Base-by-base conservation (phyloP, 73 alveolate species). In the Durusdinium trenchii region DNA sequence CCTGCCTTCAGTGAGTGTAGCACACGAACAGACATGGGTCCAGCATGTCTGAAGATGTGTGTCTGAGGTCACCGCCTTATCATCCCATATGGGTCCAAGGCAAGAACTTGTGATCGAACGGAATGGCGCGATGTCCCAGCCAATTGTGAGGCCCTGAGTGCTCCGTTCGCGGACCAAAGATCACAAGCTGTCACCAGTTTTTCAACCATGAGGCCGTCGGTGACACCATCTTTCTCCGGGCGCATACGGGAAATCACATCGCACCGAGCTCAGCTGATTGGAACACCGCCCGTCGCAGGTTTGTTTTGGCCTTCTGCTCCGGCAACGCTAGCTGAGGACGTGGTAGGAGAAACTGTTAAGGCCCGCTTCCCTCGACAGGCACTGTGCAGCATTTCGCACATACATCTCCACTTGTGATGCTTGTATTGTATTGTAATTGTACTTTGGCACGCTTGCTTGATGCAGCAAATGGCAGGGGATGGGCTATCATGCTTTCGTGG, bases 401-500 rank as follows among this genome's bases (percentile, higher is more conserved):
- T 60, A 32, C 73, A 23, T 32, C 73, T 60, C 30, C 73, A 23
- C 73, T 60, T 60, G n/a, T 23, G 18, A 57, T 57, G 28, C 28
- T 54, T 54, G 9, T 20, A 54, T 54, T 54, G 28, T 54, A 54
- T 20, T 54, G 9, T 9, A 54, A 54, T 9, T 20, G 9, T 54
- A 9, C 64, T 20, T 20, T 9, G 28, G 20, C 64, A 20, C 28
- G 64, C 20, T 20, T 20, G 28, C 50, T 35, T 20, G 51, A 71
- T 40, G 62, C 16, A n/a, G 10, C 52, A 32, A 32, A 32, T 32
- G 85, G 23, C 96, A 90, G 96, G 96, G 96, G 47, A 38, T 90
- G 75, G 96, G 96, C 87, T 90, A 90, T 71, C 96, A 90, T 67
- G 96, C 96, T 78, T 91, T 91, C 76, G 67, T 69, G 47, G 89